These are phyloP conservation scores for Populus ilicifolia DNA, from an alignment of 345 rosid species.

Conservation along the genomic window DNA sequence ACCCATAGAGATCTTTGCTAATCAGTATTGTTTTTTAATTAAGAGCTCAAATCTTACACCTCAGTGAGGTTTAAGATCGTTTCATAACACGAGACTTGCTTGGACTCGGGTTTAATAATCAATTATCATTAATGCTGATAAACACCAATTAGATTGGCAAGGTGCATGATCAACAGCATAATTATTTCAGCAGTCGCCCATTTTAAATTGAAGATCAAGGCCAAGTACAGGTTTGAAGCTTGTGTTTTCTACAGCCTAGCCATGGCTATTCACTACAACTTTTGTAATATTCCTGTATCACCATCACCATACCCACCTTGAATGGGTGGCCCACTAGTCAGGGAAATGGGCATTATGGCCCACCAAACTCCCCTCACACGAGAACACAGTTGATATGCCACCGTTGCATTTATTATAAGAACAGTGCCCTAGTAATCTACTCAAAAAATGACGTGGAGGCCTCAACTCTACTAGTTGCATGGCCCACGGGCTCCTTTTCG, in stretches of 20 bases:
- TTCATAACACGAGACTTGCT: no score
- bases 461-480: neutral
- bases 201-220: neutral
- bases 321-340: neutral
- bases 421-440: constrained; percentile 4
- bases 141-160: neutral
- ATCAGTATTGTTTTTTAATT: no score
- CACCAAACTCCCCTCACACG: constrained; percentile 15
- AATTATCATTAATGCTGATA: neutral
- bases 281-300: neutral
- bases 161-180: neutral
- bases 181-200: neutral
- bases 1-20: no score
- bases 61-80: no score
- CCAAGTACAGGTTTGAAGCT: neutral
- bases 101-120: no score
- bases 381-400: constrained; percentile 13
- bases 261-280: neutral
- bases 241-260: constrained; percentile 1
- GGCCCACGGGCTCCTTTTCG: neutral
- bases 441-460: constrained; percentile 14
- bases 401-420: constrained; percentile 9
- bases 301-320: neutral
- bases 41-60: no score
- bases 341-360: neutral